Conservation (phyloP, 108 stramenopile species). For the Schizochytrium sp. region DNA sequence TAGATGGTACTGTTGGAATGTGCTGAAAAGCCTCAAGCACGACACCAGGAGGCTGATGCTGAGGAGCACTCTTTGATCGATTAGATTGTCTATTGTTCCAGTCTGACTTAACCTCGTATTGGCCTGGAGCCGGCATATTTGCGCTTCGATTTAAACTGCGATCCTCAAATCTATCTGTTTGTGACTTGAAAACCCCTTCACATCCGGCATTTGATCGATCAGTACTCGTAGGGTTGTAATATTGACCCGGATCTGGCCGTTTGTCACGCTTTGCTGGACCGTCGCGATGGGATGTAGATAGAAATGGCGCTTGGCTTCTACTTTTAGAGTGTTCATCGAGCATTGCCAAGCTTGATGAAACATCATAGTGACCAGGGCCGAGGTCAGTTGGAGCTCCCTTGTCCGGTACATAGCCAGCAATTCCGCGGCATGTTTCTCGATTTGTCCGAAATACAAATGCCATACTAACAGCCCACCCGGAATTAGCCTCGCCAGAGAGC, state of each 20-base stretch:
- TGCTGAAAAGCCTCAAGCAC: neutral
- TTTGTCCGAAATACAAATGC: constrained; percentile 12
- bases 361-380: constrained; percentile 32
- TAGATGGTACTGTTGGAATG: neutral
- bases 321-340: neutral
- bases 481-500: neutral
- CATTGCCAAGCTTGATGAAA: neutral
- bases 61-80: neutral
- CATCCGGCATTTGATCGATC: neutral
- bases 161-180: neutral
- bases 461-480: neutral
- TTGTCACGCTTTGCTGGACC: too few species aligned
- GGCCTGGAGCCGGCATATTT: constrained; percentile 22
- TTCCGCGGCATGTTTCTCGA: constrained; percentile 38
- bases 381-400: neutral
- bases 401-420: constrained; percentile 28
- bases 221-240: neutral
- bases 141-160: neutral
- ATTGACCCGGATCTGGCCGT: neutral
- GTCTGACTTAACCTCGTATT: constrained; percentile 10
- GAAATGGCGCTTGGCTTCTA: constrained; percentile 10
- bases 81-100: neutral
- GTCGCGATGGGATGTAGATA: constrained; percentile 20
- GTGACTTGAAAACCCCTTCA: constrained; percentile 36
- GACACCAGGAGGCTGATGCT: neutral